Evolutionary conservation across 2,329 filamentous ascomycete genomes (phyloP), one percentile per base, ranked within the genome.

Genomic region (Paracamarosporium sp.): DNA sequence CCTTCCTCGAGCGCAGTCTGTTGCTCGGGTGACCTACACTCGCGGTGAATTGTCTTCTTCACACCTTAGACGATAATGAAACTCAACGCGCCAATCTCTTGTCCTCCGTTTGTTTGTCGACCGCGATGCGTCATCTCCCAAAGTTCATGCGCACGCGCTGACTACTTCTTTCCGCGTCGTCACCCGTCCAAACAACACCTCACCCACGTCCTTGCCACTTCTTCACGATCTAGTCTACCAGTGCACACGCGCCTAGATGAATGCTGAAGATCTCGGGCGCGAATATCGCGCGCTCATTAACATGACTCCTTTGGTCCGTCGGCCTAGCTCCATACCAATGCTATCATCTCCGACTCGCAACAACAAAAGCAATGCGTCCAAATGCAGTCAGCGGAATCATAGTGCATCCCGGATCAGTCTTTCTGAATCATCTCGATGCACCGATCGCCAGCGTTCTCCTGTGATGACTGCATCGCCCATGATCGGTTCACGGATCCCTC

Each of bases 401-500:
- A 60, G 30, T 22, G 56, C 56, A 3, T 60, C 61, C 22, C 60
- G 54, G 27, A 53, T 63, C 22, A 64, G 60, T 27, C 43, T 41
- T 13, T 64, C 59, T 15, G 59, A 60, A 0, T 61, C 62, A 17
- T 60, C 65, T 27, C 60, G 44, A 17, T 56, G 53, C 31, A 46
- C 22, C 3, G 35, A 43, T 24, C 44, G 47, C 36, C 48, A 58
- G 6, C 30, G 50, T 27, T 47, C 53, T n/a, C 27, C 43, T 8
- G 30, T 24, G 15, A 33, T 22, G 25, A 28, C 24, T 28, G 30
- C 33, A 28, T 30, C 45, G 30, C 61, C 62, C 30, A 48, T 56
- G 15, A 44, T 46, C 27, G 52, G 45, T 27, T 75, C 71, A 3
- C 72, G 56, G 47, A 68, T 76, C n/a, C 73, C 74, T 33, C 71